Evolutionary conservation across 1,284 basidiomycete genomes (phyloP), one percentile per base, ranked within the genome.

Genomic region (Ustilago loliicola): DNA sequence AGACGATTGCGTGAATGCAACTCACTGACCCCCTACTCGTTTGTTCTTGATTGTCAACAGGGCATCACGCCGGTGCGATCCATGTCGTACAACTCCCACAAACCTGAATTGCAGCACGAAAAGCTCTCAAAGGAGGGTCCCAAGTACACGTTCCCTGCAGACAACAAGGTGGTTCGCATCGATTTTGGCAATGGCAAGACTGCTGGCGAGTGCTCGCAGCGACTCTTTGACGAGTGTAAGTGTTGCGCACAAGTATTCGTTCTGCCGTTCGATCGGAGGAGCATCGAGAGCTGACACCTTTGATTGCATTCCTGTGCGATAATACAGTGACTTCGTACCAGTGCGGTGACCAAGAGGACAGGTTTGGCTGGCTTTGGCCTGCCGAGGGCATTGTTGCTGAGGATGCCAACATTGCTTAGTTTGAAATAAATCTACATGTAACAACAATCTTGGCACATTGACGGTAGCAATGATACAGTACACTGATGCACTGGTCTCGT

Each of bases 51-150:
- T 9, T 8, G 21, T 7, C 21, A 7, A 21, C 42, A 45, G 42
- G 80, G 80, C 45, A 83, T 87, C 63, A 87, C 86, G 21, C 85
- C 86, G 23, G 83, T 87, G 47, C 77, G 84, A 45, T 83, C 80
- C 34, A 83, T 87, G 67, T 80, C 86, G 19, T 87, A 86, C 79
- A 78, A 84, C 77, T 80, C 79, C 21, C 60, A 78, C 53, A 52
- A 69, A 42, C 80, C 80, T n/a, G 32, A 80, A 25, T 63, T 77
- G 40, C 34, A 62, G 7, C 74, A 77, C 59, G 62, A 77, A 38
- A 66, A 67, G 59, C 67, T 70, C 30, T 71, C 69, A 30, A 50
- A 64, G 15, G 56, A 80, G 1, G 80, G 74, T n/a, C 80, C 80
- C 54, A 68, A 64, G 23, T 81, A 66, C 72, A 66, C 66, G 0